Conservation (phyloP, 345 rosid species). For the Schrenkiella parvula region DNA sequence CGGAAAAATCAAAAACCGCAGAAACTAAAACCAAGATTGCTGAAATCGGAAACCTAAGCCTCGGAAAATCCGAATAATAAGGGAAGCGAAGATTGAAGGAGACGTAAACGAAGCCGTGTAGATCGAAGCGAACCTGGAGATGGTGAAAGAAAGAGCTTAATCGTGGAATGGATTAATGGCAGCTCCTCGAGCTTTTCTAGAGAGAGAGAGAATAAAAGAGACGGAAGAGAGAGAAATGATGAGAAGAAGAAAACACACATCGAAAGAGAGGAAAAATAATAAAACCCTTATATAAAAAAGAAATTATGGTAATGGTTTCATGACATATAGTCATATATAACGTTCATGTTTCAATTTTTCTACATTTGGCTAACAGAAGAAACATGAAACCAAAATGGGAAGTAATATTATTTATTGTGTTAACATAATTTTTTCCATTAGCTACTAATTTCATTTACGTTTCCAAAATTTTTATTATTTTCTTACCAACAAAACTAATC, state of each 20-base stretch:
- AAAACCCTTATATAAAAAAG: constrained; percentile 26
- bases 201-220: constrained; percentile 19
- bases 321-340: not conserved
- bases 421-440: too few relatives aligned
- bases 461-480: too few relatives aligned
- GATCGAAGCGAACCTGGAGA: constrained; percentile 52
- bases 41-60: constrained; percentile 41
- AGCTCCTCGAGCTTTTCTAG: constrained; percentile 39
- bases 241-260: constrained; percentile 31
- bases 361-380: not conserved
- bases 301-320: not conserved
- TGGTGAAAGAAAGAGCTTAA: constrained; percentile 29
- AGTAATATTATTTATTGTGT: too few relatives aligned
- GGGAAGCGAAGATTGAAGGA: not conserved
- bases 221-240: constrained; percentile 33
- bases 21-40: constrained; percentile 1
- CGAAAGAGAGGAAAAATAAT: constrained; percentile 6
- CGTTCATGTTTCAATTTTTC: not conserved
- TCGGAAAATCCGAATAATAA: not conserved
- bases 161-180: constrained; percentile 37
- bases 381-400: not conserved
- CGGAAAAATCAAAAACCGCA: constrained; percentile 32
- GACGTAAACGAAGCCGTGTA: constrained; percentile 15
- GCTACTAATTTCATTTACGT: too few relatives aligned
- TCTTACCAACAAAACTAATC: too few relatives aligned